Evolutionary conservation across 345 rosid genomes (phyloP), one percentile per base, ranked within the genome.

Genomic region (Odontarrhena argentea): DNA sequence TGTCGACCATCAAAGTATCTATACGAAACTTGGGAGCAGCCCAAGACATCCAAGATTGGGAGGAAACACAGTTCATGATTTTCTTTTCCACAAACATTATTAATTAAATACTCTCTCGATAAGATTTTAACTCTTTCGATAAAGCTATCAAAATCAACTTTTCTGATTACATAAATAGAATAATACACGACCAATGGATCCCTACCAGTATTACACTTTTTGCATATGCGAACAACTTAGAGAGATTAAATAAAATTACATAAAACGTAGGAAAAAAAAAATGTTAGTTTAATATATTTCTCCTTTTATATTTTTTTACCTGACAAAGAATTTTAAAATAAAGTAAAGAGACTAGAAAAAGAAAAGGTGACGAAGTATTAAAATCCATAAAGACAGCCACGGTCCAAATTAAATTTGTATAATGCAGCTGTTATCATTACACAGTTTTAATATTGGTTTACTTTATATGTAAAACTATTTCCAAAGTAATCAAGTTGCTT

Each of bases 361-460:
- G 42, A 74, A 74, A 74, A 67, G 55, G 59, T 47, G 22, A 54
- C 52, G n/a, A 54, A 53, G 37, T 67, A 74, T 74, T 59, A 53
- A 60, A 67, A 37, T 67, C 46, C 59, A 61, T 38, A 74, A 68
- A 74, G 73, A 55, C 41, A 61, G 73, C 59, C 73, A 67, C 68
- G 69, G 67, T 47, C 68, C 69, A 60, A 60, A 60, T 67, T 60
- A 54, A 46, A 45, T 30, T 37, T 41, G 51, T 60, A 67, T 67
- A 60, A 52, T 60, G 77, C 63, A 74, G 73, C 58, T 74, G 77
- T 67, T 60, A 74, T 74, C 73, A 74, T 74, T 67, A 54, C 77
- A 61, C 40, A 54, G 67, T 37, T 60, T 53, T 67, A 74, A 58
- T 73, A 59, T 54, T 66, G 63, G 32, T 53, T 59, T 15, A 14